Evolutionary conservation across 1,284 basidiomycete species (phyloP).

Genomic region (Ganoderma leucocontextum): DNA sequence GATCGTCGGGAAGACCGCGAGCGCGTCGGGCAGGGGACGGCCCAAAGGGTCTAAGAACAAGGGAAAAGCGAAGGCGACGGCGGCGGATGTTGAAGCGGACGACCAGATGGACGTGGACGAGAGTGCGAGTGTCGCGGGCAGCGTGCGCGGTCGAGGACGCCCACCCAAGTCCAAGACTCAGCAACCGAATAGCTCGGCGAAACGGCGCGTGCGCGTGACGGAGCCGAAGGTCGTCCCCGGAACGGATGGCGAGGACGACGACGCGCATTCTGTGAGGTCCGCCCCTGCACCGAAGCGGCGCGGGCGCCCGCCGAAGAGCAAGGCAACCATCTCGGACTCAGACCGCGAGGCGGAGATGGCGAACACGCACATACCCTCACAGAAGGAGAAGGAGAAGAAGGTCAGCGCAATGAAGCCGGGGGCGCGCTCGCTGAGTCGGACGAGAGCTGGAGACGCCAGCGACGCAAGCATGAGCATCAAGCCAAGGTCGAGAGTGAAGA

Average conservation of each 20-base stretch:
- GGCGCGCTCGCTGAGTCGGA: constrained; percentile 36
- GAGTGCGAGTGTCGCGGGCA: constrained; percentile 33
- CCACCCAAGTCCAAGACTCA: constrained; percentile 31
- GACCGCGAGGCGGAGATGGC: constrained; percentile 35
- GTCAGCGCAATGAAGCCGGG: constrained; percentile 28
- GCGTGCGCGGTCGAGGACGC: constrained; percentile 33
- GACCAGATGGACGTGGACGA: constrained; percentile 43
- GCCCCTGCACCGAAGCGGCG: constrained; percentile 35
- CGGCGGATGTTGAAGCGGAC: constrained; percentile 29
- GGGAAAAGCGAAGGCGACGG: constrained; percentile 25
- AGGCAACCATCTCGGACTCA: constrained; percentile 34
- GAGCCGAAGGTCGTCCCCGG: constrained; percentile 31
- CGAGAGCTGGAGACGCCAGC: constrained; percentile 27
- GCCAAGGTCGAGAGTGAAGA: constrained; percentile 32
- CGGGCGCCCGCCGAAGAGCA: constrained; percentile 39
- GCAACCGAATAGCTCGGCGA: constrained; percentile 26
- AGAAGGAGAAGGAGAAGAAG: constrained; percentile 30
- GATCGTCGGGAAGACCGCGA: constrained; percentile 38
- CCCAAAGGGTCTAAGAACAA: constrained; percentile 20
- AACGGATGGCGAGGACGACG: constrained; percentile 35
- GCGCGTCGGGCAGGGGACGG: constrained; percentile 30
- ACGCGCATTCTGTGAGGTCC: constrained; percentile 28
- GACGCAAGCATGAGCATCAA: constrained; percentile 25
- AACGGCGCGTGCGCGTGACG: constrained; percentile 32
- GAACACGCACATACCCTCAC: constrained; percentile 15